Base-by-base conservation (phyloP, 768 basidiomycete species). In the Amanita jacksonii region DNA sequence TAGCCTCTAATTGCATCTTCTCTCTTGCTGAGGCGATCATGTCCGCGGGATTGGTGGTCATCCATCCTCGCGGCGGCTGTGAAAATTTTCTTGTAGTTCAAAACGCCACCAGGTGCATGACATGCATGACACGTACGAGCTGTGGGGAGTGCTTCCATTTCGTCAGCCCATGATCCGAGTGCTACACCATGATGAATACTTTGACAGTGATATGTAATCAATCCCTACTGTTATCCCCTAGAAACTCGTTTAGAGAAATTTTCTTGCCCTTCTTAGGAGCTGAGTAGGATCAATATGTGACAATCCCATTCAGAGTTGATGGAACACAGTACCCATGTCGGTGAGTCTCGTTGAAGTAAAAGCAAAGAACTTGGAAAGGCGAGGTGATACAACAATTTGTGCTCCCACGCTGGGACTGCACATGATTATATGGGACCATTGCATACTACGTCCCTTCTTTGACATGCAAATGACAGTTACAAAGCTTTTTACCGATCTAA, bases 121-220 rank as follows among this genome's bases (percentile, higher is more conserved):
- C 30, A 72, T 43, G 23, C 34, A 9, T 8, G 27, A 23, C 30
- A 72, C 92, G 68, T 68, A 98, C 94, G 94, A 57, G 90, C 93
- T 54, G 79, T 85, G 20, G 94, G 94, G 49, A 98, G 74, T 23
- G 74, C 55, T 52, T 96, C 93, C 89, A 97, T 92, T 65, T 98
- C 96, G 61, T 98, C 96, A 5, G 96, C 96, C 96, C 96, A 99
- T 58, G 89, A 93, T 56, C 91, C 94, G 41, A 87, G 67, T 42
- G 80, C 89, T 91, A 39, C 41, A 41, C 25, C 7, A 44, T 39
- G 45, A 40, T 32, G 51, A 48, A 49, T 36, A 37, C 23, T 23
- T 41, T 23, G 43, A 48, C 43, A 43, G 56, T 54, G 25, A 15
- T 27, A 54, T 31, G 46, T 43, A 16, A 39, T 15, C 44, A 45